Evolutionary conservation across 805 yeast species (phyloP).

Genomic region (Kodamaea restingae): DNA sequence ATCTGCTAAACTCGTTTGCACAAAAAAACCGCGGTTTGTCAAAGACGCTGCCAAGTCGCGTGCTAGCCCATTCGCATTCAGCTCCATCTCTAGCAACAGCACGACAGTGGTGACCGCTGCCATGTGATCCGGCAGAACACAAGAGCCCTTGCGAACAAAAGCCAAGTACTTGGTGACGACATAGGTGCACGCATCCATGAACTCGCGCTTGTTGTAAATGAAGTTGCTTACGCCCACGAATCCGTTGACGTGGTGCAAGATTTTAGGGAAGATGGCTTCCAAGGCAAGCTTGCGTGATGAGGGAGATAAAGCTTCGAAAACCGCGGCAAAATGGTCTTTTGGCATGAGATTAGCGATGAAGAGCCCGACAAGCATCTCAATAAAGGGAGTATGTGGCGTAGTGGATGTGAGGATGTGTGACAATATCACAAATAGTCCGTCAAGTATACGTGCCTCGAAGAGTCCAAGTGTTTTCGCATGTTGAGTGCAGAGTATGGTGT

Average conservation of each 20-base stretch:
- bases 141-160: conserved; percentile 27
- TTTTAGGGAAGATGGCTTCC: conserved; percentile 32
- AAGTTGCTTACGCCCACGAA: conserved; percentile 30
- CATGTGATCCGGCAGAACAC: conserved; percentile 19
- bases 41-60: conserved; percentile 23
- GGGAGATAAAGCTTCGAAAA: conserved; percentile 27
- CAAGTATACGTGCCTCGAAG: conserved; percentile 20
- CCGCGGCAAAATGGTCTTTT: conserved; percentile 18
- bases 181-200: conserved; percentile 23
- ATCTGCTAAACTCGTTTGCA: conserved; percentile 13
- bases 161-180: conserved; percentile 24
- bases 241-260: conserved; percentile 33
- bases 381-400: conserved; percentile 22
- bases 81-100: conserved; percentile 26
- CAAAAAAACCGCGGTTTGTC: conserved; percentile 7
- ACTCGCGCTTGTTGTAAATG: conserved; percentile 32
- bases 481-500: conserved; percentile 16
- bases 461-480: background rate
- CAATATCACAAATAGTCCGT: conserved; percentile 35
- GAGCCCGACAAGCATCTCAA: conserved; percentile 30
- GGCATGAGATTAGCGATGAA: conserved; percentile 27
- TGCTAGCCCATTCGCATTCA: conserved; percentile 17
- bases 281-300: conserved; percentile 32
- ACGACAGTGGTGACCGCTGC: conserved; percentile 28
- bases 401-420: conserved; percentile 29